Conservation (phyloP, 2,329 filamentous ascomycete species). For the Epichloe uncinata region DNA sequence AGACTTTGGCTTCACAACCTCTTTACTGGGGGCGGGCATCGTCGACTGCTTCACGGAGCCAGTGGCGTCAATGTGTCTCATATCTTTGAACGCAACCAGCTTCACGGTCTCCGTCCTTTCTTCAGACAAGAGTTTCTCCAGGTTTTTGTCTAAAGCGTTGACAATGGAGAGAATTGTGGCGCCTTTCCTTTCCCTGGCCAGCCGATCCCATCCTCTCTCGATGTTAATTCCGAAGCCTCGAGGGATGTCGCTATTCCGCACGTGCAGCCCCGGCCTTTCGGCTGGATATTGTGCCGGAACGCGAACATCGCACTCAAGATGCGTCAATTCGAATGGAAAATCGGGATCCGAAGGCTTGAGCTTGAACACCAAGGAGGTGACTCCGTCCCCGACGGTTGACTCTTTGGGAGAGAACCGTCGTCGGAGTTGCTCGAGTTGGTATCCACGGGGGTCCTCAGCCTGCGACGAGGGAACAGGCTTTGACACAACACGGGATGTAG, state of each 20-base stretch:
- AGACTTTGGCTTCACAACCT: slow-evolving; percentile 6
- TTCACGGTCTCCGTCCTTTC: slow-evolving; percentile 62
- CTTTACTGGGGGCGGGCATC: slow-evolving; percentile 1
- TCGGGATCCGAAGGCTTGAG: slow-evolving; percentile 67
- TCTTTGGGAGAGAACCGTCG: slow-evolving; percentile 47
- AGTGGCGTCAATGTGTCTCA: slow-evolving; percentile 28
- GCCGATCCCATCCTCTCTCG: slow-evolving; percentile 56
- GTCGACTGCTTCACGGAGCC: slow-evolving; percentile 1
- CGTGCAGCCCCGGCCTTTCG: slow-evolving; percentile 42
- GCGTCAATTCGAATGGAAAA: slow-evolving; percentile 64
- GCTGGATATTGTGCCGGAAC: slow-evolving; percentile 54
- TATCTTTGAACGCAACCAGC: slow-evolving; percentile 48
- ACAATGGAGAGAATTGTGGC: slow-evolving; percentile 52
- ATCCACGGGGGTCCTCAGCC: slow-evolving; percentile 55
- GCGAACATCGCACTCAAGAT: slow-evolving; percentile 52
- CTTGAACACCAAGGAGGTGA: slow-evolving; percentile 47
- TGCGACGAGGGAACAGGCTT: slow-evolving; percentile 55
- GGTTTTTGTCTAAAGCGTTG: slow-evolving; percentile 57
- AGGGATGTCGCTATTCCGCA: slow-evolving; percentile 57
- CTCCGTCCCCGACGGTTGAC: slow-evolving; percentile 29
- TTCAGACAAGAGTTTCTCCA: slow-evolving; percentile 56
- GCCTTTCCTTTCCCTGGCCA: slow-evolving; percentile 41
- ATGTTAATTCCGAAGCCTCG: slow-evolving; percentile 64
- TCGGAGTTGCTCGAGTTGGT: slow-evolving; percentile 61
- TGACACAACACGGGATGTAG: slow-evolving; percentile 38